Conservation (phyloP, 1,139 yeast species). For the Martiniozyma asiatica region DNA sequence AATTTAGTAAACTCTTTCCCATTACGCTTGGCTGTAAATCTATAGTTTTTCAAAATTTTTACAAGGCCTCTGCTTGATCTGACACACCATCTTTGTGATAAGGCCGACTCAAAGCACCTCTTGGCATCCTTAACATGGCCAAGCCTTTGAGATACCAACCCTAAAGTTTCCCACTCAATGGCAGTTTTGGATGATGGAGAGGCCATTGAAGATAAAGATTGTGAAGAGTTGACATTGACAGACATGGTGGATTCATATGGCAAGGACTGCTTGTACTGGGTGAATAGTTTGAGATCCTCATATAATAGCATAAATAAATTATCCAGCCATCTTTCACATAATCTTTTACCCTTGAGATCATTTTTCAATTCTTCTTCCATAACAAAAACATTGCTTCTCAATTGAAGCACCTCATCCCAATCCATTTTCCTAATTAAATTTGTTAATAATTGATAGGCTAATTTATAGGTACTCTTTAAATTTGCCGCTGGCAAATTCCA, state of each 20-base stretch:
- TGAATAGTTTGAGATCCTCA: conserved; percentile 47
- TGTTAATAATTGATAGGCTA: conserved; percentile 42
- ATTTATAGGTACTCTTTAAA: conserved; percentile 45
- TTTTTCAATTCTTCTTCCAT: conserved; percentile 45
- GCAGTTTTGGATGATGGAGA: conserved; percentile 3
- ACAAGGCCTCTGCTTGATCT: conserved; percentile 68
- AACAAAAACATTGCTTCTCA: conserved; percentile 48
- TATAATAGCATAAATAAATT: conserved; percentile 47
- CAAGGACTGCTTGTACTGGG: conserved; percentile 22
- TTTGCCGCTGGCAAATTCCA: conserved; percentile 41
- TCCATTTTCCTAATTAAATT: conserved; percentile 47
- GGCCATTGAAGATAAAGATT: no score
- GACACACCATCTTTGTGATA: conserved; percentile 55
- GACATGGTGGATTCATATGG: no score
- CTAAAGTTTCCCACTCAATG: conserved; percentile 50
- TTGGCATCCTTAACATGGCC: conserved; percentile 48
- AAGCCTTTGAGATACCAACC: conserved; percentile 40
- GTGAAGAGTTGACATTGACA: no score
- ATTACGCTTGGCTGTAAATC: conserved; percentile 16
- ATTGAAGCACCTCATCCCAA: conserved; percentile 45
- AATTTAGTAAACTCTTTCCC: conserved; percentile 6
- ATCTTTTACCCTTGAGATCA: conserved; percentile 40
- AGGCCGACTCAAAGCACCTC: conserved; percentile 50
- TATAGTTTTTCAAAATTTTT: conserved; percentile 39
- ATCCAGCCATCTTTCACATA: conserved; percentile 56